Evolutionary conservation across 371 early-diverging fungal species (phyloP), one percentile per base, ranked within the genome.

Genomic region (Smittium culicis): DNA sequence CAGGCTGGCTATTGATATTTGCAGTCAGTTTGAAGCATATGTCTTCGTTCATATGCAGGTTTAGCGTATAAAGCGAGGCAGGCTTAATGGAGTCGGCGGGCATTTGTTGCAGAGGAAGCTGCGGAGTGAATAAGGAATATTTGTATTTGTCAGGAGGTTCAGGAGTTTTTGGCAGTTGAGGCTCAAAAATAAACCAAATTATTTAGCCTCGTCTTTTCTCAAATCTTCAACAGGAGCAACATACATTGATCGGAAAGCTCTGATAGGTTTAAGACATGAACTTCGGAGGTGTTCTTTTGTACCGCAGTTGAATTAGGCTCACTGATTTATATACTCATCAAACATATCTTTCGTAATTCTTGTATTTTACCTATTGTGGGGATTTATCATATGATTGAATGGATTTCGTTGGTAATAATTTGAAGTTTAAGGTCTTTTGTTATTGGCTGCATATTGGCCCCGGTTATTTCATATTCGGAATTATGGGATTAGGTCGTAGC

Each of bases 1-100:
- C 60, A 25, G 60, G 14, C 60, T 11, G 16, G 60, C n/a, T 59
- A 32, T 59, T 59, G 5, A 59, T 59, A 14, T 29, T 29, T 27
- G 60, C 60, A n/a, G 60, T 59, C 30, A 59, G n/a, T 32, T 59
- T 59, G 25, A 59, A 59, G 60, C 60, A 59, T 5, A 59, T 59
- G 5, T 27, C 28, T 59, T 59, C 14, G 60, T 59, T 5, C 60
- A 59, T 11, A 32, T 59, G 60, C 25, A 59, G 60, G n/a, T 59
- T 59, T 11, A 59, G 28, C 16, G 60, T 59, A 29, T 27, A 11
- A 5, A 59, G 32, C 11, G 5, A 29, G 5, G 60, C 25, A 32
- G 60, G 32, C 16, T 27, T 59, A 27, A 59, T 27, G 28, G 5
- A 5, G 25, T 5, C 25, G 32, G 5, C 25, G 16, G 60, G 60